Percentiles rank a stretch among this genome's conserved stretches.
Evolutionary conservation across 805 yeast genomes (phyloP).

Genomic region (Nakazawaea ernobii): DNA sequence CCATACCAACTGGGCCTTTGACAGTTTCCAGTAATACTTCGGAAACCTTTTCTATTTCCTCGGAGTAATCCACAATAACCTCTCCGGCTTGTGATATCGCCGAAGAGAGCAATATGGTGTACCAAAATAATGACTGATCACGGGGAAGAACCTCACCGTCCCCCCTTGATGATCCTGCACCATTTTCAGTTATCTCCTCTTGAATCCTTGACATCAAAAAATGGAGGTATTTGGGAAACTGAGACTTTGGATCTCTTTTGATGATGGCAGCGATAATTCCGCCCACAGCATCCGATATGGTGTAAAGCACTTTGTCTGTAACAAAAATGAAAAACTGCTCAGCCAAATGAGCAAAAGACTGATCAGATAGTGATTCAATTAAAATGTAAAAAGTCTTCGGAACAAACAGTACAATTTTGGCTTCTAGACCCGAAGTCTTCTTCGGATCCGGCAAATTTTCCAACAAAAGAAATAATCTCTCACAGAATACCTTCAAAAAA

Average conservation of each 20-base stretch:
- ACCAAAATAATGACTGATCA: conserved; percentile 72
- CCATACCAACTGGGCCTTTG: conserved; percentile 60
- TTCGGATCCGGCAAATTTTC: conserved; percentile 65
- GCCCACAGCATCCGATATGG: conserved; percentile 62
- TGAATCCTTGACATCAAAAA: conserved; percentile 47
- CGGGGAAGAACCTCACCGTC: conserved; percentile 65
- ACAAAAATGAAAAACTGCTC: conserved; percentile 51
- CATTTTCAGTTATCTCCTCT: conserved; percentile 67
- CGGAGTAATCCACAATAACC: conserved; percentile 34
- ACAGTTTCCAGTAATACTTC: conserved; percentile 39
- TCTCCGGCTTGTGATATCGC: conserved; percentile 63
- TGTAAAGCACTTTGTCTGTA: conserved; percentile 49
- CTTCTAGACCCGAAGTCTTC: conserved; percentile 44
- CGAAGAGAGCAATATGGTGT: conserved; percentile 64
- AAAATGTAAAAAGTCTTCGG: conserved; percentile 36
- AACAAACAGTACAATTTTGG: conserved; percentile 34
- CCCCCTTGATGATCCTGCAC: conserved; percentile 71
- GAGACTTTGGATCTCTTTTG: conserved; percentile 49
- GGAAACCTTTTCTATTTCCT: conserved; percentile 43
- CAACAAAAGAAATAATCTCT: conserved; percentile 54
- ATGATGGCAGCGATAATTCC: conserved; percentile 69
- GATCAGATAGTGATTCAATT: conserved; percentile 56
- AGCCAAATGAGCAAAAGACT: conserved; percentile 40
- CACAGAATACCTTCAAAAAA: conserved; percentile 50
- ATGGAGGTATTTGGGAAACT: conserved; percentile 38